phyloP scores from a whole-genome alignment of 352 stramenopile species.

The Globisporangium splendens region DNA sequence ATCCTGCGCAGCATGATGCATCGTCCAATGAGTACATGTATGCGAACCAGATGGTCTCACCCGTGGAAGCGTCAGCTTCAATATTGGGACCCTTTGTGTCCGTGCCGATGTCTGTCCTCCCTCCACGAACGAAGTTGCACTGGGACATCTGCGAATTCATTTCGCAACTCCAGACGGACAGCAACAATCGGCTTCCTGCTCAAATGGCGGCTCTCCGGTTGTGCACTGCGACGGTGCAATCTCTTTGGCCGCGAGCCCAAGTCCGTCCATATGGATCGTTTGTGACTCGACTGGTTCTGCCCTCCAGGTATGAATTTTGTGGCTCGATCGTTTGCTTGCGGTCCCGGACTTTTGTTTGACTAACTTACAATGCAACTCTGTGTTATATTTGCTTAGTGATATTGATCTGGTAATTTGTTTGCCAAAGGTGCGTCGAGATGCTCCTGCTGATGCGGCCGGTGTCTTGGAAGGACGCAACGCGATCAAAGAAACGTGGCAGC shows the following conservation, averaged over 20 bases:
- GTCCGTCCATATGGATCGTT: slow-evolving; percentile 97
- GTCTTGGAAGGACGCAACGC: slow-evolving; percentile 97
- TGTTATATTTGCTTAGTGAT: slow-evolving; percentile 52
- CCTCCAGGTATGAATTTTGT: slow-evolving; percentile 62
- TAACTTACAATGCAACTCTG: background rate
- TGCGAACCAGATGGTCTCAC: slow-evolving; percentile 25
- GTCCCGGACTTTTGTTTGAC: background rate
- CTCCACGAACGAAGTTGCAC: slow-evolving; percentile 78
- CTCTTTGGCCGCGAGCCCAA: slow-evolving; percentile 93
- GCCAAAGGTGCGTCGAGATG: slow-evolving; percentile 95
- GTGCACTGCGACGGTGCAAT: slow-evolving; percentile 81
- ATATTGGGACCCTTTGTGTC: slow-evolving; percentile 78
- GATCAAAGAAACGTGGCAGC: slow-evolving; percentile 98
- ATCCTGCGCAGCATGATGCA: slow-evolving; percentile 11
- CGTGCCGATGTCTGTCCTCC: slow-evolving; percentile 79
- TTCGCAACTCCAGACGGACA: slow-evolving; percentile 72
- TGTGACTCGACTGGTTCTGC: slow-evolving; percentile 93
- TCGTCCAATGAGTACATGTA: slow-evolving; percentile 40
- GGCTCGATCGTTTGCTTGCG: background rate
- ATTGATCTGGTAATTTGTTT: slow-evolving; percentile 97
- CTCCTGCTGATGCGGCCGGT: slow-evolving; percentile 91
- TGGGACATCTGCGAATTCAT: slow-evolving; percentile 88
- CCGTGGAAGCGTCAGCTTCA: slow-evolving; percentile 34
- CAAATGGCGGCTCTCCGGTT: slow-evolving; percentile 75
- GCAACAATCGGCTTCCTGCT: slow-evolving; percentile 55